Evolutionary conservation across 768 basidiomycete species (phyloP), one percentile per base, ranked within the genome.

Genomic region (Boletus barrowsii): DNA sequence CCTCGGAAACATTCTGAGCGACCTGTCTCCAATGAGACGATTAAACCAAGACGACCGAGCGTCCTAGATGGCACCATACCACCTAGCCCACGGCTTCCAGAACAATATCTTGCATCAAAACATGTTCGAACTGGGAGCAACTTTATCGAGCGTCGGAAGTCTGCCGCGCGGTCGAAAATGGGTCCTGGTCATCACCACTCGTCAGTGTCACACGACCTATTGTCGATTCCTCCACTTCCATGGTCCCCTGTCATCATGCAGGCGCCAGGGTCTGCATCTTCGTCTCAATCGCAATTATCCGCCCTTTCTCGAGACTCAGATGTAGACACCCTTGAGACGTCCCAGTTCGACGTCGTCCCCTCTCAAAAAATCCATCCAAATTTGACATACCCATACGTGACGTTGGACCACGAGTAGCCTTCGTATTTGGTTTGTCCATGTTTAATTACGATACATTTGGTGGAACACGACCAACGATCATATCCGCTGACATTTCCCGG

Each of bases 311-410:
- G 62, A 58, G 55, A 60, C 50, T 62, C 65, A 33, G 54, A 63
- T 15, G 47, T 54, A 53, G 74, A 72, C 46, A 76, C 75, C 63
- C 77, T 84, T 53, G 86, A 89, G 61, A 75, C 73, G 14, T 82
- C 83, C 15, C 83, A 86, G 62, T 87, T 86, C 62, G 87, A 88
- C 70, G 78, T 85, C 36, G 78, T 86, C 30, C 78, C 81, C 22
- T 76, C 61, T 20, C 84, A 39, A 78, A 78, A 69, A 72, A 72
- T 61, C 67, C 69, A 56, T 53, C 60, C 60, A 58, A 74, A 66
- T 60, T 74, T 85, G 57, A 73, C 77, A 55, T 84, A 84, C 64
- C 84, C 86, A 20, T 84, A 84, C 62, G 75, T 80, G 68, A 72
- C 69, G 26, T 65, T 80, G 51, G 81, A 83, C 62, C 76, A 80